A percentile compares a stretch with the other conserved stretches of the same genome.
Conservation (phyloP, 2,329 filamentous ascomycete species). For the Scopulariopsis brevicaulis region DNA sequence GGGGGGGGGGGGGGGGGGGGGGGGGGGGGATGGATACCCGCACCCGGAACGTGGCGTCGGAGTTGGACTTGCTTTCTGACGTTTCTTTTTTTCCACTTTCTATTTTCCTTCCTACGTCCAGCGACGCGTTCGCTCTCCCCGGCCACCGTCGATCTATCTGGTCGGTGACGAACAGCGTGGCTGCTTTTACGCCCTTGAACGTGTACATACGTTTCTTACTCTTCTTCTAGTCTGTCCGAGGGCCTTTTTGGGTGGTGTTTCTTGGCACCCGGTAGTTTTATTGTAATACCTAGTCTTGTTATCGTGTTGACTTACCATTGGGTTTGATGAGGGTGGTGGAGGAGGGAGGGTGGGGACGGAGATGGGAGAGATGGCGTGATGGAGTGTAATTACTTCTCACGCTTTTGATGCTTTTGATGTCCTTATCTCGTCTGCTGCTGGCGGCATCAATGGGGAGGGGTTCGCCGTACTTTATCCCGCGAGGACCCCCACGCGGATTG, state of each 20-base stretch:
- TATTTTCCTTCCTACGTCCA: too few species aligned
- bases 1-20: too few species aligned
- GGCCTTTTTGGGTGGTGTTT: neutral
- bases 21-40: neutral
- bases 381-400: neutral
- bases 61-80: neutral
- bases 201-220: neutral
- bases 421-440: too few species aligned
- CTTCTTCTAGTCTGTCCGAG: neutral
- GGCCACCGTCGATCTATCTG: too few species aligned
- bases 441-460: neutral
- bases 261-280: neutral
- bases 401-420: neutral
- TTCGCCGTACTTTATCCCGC: too few species aligned
- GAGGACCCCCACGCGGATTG: too few species aligned
- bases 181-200: neutral
- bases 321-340: neutral
- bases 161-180: neutral
- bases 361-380: neutral
- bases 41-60: neutral
- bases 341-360: neutral
- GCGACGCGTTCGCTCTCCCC: too few species aligned
- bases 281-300: neutral
- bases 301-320: too few species aligned
- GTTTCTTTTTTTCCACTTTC: neutral